Base-by-base conservation (phyloP, 148 eudicot species). In the Salicornia ramosissima region DNA sequence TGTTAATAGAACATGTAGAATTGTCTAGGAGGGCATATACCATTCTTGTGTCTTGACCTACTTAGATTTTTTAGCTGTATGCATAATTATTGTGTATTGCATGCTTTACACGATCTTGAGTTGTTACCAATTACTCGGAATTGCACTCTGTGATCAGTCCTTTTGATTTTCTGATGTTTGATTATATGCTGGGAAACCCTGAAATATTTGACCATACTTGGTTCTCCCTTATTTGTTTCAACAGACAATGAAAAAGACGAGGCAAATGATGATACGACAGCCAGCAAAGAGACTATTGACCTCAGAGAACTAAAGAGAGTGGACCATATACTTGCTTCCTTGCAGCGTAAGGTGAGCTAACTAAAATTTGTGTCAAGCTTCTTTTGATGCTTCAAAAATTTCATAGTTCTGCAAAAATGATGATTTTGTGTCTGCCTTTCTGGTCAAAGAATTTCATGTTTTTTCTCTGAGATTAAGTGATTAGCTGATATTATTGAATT, bases 311-410 rank as follows among this genome's bases (percentile, higher is more conserved):
- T 88, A 33, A 85, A 85, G 71, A 86, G 98, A 77, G 82, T 92
- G 34, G 94, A 92, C 71, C 90, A 80, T 65, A 86, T 92, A 65
- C 90, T 92, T 58, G 85, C 88, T 43, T 78, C 86, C 45, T 72
- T 92, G 79, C 94, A 86, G 53, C 93, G 96, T 74, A 92, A 92
- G 96, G 98, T 92, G 74, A 77, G 65, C 5, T 15, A 64, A 51
- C 26, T 40, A 21, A 51, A 7, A 14, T 64, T 69, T 43, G 31
- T 63, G 33, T 4, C 60, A 46, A 19, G 15, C 16, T 10, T 55
- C 60, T 1, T 1, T 30, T 47, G 13, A 40, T 39, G 11, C 57
- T 31, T 18, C 43, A 46, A 6, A 28, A 54, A 31, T 50, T 49
- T 50, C 55, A 39, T 65, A 45, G 70, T n/a, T 50, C 5, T 65